Evolutionary conservation across 805 yeast species (phyloP), one percentile per base, ranked within the genome.

Genomic region (Wickerhamiella domercqiae): DNA sequence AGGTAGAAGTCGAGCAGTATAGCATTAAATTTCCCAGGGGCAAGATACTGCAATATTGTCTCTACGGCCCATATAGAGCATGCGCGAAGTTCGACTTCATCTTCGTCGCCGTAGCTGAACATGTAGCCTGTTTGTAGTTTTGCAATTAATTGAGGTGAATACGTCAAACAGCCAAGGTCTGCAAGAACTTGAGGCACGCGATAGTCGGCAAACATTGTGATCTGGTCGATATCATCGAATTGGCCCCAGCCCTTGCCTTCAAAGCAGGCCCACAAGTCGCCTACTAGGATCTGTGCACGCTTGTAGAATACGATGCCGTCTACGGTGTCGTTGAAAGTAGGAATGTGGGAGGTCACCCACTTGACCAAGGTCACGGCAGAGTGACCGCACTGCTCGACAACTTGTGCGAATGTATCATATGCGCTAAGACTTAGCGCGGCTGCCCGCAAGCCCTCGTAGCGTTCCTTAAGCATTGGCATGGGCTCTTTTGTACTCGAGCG

Each of bases 151-250:
- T 29, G 39, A 3, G 39, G 36, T 1, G 62, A 52, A 40, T 63
- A 64, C 21, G 39, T 32, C 17, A 63, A 29, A 33, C 64, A 60
- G 3, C 63, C 61, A 7, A 62, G 48, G 11, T 46, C 43, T 22
- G 54, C 51, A 21, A 63, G 52, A 9, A 63, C 63, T 41, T 64
- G 68, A 1, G 68, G 68, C 7, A 63, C 68, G 13, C 68, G 53
- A 41, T 63, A 63, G 44, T 63, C 68, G 13, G 68, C 68, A 48
- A 63, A 64, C 68, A 63, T 63, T 14, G 67, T 63, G 35, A 63
- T 42, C 16, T 47, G 36, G 38, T 55, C 60, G 32, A 63, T 63
- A 40, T 63, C 68, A 19, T 38, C 28, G 38, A 63, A 64, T n/a
- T 36, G 34, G 5, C 67, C 68, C 26, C 42, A 52, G 5, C 52